These are phyloP conservation scores for Mycena belliarum DNA, from an alignment of 768 basidiomycete species.

Conservation along the genomic window DNA sequence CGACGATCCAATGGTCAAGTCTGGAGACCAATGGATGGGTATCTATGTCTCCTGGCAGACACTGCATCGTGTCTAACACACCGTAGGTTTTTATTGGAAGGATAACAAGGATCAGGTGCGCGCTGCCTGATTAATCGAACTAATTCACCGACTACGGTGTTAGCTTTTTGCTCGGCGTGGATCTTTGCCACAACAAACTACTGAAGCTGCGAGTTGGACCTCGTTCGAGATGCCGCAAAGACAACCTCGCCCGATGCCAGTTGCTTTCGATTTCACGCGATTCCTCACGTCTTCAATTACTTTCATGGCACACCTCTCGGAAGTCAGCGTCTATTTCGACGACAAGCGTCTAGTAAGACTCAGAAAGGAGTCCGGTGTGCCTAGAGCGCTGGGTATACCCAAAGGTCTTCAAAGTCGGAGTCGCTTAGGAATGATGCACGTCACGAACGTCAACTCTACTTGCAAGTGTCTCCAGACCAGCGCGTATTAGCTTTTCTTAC, in stretches of 20 bases:
- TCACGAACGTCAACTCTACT: slow-evolving; percentile 62
- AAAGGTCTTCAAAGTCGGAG: slow-evolving; percentile 58
- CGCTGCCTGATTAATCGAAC: neutral
- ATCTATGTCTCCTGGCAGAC: no score
- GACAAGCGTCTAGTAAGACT: slow-evolving; percentile 69
- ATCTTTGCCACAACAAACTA: slow-evolving; percentile 41
- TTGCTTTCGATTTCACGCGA: slow-evolving; percentile 82
- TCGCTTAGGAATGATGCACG: slow-evolving; percentile 64
- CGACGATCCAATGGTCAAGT: slow-evolving; percentile 80
- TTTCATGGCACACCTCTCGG: slow-evolving; percentile 80
- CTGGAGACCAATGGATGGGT: no score
- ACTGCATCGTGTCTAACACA: no score
- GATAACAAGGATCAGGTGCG: slow-evolving; percentile 86
- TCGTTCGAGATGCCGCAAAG: slow-evolving; percentile 88
- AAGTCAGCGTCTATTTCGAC: slow-evolving; percentile 83
- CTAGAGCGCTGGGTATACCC: slow-evolving; percentile 54
- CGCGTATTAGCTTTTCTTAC: neutral
- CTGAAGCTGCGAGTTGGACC: slow-evolving; percentile 63
- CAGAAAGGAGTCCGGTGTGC: slow-evolving; percentile 58
- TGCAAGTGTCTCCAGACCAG: slow-evolving; percentile 50
- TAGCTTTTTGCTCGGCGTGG: slow-evolving; percentile 86
- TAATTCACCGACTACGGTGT: slow-evolving; percentile 9
- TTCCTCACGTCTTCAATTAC: slow-evolving; percentile 92
- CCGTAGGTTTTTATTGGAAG: slow-evolving; percentile 98
- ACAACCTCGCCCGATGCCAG: slow-evolving; percentile 77